Evolutionary conservation across 257 asterid genomes (phyloP).

Genomic region (Solanum clarkiae): DNA sequence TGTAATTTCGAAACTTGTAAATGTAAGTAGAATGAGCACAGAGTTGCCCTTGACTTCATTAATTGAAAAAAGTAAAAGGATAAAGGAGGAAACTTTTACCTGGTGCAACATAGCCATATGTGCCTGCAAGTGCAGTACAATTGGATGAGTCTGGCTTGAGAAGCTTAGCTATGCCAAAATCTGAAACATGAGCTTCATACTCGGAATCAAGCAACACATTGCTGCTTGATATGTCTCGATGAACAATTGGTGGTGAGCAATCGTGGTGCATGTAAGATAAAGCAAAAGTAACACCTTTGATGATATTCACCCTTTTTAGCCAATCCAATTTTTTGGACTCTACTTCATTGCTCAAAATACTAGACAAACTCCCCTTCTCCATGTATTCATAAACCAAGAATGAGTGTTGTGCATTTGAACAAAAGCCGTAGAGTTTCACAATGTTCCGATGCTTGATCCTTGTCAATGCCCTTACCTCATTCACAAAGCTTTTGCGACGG

Average conservation of each 20-base stretch:
- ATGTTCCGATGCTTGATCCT: background rate
- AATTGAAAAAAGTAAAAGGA: background rate
- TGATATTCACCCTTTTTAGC: background rate
- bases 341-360: background rate
- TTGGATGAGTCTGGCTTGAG: slow-evolving; percentile 3
- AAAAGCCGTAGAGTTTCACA: background rate
- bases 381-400: slow-evolving; percentile 3
- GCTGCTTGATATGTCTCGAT: slow-evolving; percentile 1
- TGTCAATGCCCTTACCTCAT: background rate
- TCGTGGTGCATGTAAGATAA: slow-evolving; percentile 2
- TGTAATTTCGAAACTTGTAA: background rate
- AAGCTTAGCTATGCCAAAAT: slow-evolving; percentile 9
- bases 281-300: background rate
- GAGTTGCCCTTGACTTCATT: no score
- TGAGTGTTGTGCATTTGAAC: background rate
- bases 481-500: background rate
- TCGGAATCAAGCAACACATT: slow-evolving; percentile 3
- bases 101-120: slow-evolving; percentile 2
- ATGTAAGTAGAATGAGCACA: background rate
- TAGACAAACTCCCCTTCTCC: background rate
- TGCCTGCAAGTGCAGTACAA: slow-evolving; percentile 4
- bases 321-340: background rate
- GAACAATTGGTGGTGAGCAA: slow-evolving; percentile 3
- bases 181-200: background rate
- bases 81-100: background rate